These are phyloP conservation scores for Coemansia sp. DNA, from an alignment of 192 early-diverging fungal species.

Conservation along the genomic window DNA sequence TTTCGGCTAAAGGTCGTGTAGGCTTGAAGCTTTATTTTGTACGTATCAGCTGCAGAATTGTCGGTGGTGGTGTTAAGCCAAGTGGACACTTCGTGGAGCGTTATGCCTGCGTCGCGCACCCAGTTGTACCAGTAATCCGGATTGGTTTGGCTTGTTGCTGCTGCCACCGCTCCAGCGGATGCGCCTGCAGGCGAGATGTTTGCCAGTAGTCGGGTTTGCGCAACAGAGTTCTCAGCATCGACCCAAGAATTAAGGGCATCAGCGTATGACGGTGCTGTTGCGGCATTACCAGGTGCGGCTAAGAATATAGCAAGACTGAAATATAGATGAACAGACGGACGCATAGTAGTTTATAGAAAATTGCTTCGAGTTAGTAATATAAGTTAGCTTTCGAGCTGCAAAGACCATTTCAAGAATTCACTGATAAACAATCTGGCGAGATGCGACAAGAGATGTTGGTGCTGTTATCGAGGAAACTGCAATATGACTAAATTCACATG, in stretches of 20 bases:
- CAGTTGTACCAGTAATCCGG: constrained; percentile 6
- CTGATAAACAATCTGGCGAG: no score
- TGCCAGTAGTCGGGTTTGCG: neutral
- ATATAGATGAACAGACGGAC: neutral
- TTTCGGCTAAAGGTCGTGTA: neutral
- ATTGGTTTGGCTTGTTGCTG: constrained; percentile 3
- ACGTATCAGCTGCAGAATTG: neutral
- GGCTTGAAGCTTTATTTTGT: neutral
- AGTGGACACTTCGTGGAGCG: constrained; percentile 4
- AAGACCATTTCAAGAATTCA: no score
- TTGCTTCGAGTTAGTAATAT: neutral
- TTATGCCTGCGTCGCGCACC: constrained; percentile 1
- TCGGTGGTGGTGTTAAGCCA: constrained; percentile 3
- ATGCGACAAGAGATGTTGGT: no score
- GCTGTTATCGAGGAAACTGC: no score
- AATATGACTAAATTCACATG: no score
- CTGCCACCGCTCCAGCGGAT: constrained; percentile 2
- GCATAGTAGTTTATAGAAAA: neutral
- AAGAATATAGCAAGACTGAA: neutral
- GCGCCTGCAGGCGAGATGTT: constrained; percentile 5
- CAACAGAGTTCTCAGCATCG: neutral
- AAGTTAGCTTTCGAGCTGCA: no score
- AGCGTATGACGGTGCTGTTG: neutral
- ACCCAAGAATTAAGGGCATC: neutral
- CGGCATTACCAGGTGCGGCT: neutral